Base-by-base conservation (phyloP, 176 grass and related monocot genomes). In the Musa troglodytarum region DNA sequence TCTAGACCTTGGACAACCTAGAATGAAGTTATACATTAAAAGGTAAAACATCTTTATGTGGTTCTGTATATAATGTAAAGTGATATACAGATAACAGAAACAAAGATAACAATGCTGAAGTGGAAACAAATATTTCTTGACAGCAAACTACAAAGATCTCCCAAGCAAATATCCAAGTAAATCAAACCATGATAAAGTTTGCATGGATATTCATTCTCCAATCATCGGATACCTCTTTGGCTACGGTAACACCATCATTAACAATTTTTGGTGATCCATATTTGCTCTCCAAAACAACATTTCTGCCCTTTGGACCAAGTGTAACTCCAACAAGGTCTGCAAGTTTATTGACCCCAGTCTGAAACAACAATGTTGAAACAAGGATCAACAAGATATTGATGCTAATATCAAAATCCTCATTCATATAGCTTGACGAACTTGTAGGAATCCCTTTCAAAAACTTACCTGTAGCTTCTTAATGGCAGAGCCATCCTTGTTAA, bases 231-330 rank as follows among this genome's bases (percentile, higher is more conserved):
- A 61, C 57, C 57, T 61, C 78, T 50, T 17, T 85, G 17, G 83
- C 83, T 5, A 85, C 83, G 17, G 83, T 85, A 28, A 85, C 83
- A 54, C 78, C 78, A 66, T 85, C 78, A n/a, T 96, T 96, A 8
- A 96, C 89, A 80, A 96, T 96, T 84, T 67, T 96, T 61, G 92
- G 89, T 28, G 92, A 96, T 50, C 92, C 92, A 61, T 96, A 96
- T 75, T 96, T 96, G 86, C 89, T 96, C 70, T 96, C 92, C 75
- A 96, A 63, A 71, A 96, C 92, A 74, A 96, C 87, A 84, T 96
- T 96, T 76, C 92, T 96, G 69, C 92, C 92, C 80, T 96, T 96
- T 19, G 92, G 92, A 65, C 92, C 92, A 65, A 96, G 74, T 29
- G 89, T 96, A 61, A 96, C 92, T 80, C 92, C 89, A 22, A 22